phyloP scores from a whole-genome alignment of 2,329 filamentous ascomycete genomes.

The Dactylellina parvicollis region DNA sequence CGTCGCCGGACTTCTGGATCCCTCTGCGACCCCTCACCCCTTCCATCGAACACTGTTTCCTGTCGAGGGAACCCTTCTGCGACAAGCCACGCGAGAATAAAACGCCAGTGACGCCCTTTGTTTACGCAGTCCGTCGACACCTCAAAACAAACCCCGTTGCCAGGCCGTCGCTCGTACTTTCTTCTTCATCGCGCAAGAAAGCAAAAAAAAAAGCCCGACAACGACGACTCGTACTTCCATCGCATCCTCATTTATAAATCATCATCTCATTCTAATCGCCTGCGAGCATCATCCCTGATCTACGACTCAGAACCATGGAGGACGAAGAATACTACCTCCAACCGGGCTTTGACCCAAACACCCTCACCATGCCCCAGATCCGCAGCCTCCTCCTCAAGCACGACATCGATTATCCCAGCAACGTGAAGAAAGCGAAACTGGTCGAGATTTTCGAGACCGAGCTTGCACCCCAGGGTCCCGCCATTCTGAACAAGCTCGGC shows the following conservation, averaged over 20 bases:
- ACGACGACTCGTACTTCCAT: not conserved
- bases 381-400: conserved; percentile 92
- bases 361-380: conserved; percentile 85
- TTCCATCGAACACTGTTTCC: not conserved
- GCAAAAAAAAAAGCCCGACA: not conserved
- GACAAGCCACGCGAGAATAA: not conserved
- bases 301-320: conserved; percentile 29
- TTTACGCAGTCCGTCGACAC: conserved; percentile 42
- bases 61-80: conserved; percentile 9
- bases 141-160: conserved; percentile 33
- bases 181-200: conserved; percentile 10
- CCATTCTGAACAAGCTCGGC: conserved; percentile 77
- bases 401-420: conserved; percentile 81
- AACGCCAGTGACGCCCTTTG: no score
- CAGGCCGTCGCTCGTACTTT: conserved; percentile 21
- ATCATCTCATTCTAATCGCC: not conserved
- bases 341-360: conserved; percentile 82
- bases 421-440: conserved; percentile 87
- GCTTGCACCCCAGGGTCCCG: conserved; percentile 79
- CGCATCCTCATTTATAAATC: not conserved
- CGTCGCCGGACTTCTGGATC: conserved; percentile 25
- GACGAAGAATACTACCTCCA: conserved; percentile 76
- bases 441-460: conserved; percentile 83
- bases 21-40: not conserved
- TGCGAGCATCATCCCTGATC: not conserved